Evolutionary conservation across 129 eudicot species (phyloP).

Genomic region (Artemisia annua): DNA sequence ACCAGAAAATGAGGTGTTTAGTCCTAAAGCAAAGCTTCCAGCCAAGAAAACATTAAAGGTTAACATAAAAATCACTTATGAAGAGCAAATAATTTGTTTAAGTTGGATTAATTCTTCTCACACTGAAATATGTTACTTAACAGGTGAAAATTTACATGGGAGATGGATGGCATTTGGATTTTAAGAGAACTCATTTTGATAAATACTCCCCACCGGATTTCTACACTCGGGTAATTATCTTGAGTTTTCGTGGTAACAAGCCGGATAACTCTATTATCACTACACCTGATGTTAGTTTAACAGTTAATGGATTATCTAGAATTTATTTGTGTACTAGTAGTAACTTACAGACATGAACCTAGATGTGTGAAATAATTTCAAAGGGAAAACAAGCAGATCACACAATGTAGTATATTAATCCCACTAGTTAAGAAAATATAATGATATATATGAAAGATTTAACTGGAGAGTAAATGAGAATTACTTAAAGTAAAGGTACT

Average conservation of each 20-base stretch:
- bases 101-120: too few species aligned
- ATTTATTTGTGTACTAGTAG: neutral
- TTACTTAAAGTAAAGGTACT: conserved; percentile 14
- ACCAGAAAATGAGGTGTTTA: conserved; percentile 33
- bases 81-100: too few species aligned
- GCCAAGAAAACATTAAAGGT: conserved; percentile 60
- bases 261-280: neutral
- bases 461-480: conserved; percentile 4
- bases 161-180: conserved; percentile 79
- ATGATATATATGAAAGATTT: neutral
- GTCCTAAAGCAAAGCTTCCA: conserved; percentile 41
- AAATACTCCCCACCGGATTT: conserved; percentile 77
- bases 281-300: neutral
- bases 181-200: conserved; percentile 37
- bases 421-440: neutral
- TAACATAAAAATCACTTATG: neutral
- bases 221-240: conserved; percentile 61
- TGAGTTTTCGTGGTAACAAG: conserved; percentile 16
- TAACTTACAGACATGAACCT: neutral
- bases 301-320: neutral
- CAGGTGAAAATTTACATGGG: conserved; percentile 57
- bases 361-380: conserved; percentile 3
- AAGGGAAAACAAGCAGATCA: neutral
- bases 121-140: too few species aligned
- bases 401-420: conserved; percentile 2